These are phyloP conservation scores for Gremmenia infestans DNA, from an alignment of 2,329 filamentous ascomycete species.

Conservation along the genomic window DNA sequence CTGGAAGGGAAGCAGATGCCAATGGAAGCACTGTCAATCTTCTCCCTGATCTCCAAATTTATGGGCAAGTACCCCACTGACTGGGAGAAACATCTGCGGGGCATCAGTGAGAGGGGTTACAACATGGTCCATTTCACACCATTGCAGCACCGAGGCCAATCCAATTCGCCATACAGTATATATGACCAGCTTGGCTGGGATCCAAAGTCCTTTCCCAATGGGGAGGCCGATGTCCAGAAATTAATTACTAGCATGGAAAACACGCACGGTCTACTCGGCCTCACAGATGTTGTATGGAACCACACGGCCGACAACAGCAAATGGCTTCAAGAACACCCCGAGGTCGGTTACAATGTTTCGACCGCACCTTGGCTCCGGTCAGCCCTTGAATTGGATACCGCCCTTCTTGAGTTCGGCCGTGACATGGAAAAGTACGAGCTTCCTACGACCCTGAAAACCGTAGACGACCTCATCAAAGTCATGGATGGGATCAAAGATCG, in stretches of 20 bases:
- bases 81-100: conserved; percentile 83
- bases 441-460: conserved; percentile 65
- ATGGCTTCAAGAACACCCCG: conserved; percentile 91
- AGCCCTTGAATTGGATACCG: conserved; percentile 72
- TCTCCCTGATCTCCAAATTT: conserved; percentile 95
- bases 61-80: conserved; percentile 89
- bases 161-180: conserved; percentile 96
- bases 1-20: conserved; percentile 72
- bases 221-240: conserved; percentile 73
- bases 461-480: conserved; percentile 70
- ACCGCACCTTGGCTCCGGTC: conserved; percentile 77
- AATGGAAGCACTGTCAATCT: conserved; percentile 81
- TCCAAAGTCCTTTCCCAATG: conserved; percentile 71
- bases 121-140: conserved; percentile 99
- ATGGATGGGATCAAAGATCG: conserved; percentile 81
- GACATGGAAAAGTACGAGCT: conserved; percentile 64
- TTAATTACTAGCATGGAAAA: conserved; percentile 79
- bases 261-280: conserved; percentile 75
- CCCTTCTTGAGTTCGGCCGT: conserved; percentile 60
- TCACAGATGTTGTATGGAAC: conserved; percentile 97
- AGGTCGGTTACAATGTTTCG: conserved; percentile 88
- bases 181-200: conserved; percentile 92
- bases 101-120: conserved; percentile 87
- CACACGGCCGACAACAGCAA: conserved; percentile 94
- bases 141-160: conserved; percentile 78